phyloP scores from a whole-genome alignment of 495 filamentous ascomycete genomes.

The Hypoxylon crocopeplum region DNA sequence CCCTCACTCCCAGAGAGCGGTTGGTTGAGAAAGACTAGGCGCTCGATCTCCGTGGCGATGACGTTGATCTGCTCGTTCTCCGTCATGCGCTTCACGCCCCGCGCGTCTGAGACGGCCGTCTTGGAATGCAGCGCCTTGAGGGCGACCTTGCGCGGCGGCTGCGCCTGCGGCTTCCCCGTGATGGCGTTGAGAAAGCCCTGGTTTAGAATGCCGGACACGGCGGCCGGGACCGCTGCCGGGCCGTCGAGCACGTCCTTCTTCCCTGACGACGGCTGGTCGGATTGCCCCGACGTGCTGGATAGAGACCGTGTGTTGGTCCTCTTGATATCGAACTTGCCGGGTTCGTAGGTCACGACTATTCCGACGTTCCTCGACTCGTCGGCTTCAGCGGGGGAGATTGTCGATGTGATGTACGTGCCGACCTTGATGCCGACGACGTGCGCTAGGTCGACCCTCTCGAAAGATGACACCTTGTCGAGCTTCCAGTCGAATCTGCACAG shows the following conservation, averaged over 20 bases:
- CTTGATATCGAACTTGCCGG: conserved; percentile 68
- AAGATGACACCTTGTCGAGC: conserved; percentile 87
- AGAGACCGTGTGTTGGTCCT: conserved; percentile 86
- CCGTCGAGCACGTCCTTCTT: conserved; percentile 19
- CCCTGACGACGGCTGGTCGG: conserved; percentile 29
- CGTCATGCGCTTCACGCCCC: conserved; percentile 55
- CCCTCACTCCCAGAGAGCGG: conserved; percentile 43
- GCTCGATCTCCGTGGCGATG: conserved; percentile 69
- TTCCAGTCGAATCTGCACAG: conserved; percentile 91
- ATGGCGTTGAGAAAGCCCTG: conserved; percentile 36
- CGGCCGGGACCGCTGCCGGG: conserved; percentile 16
- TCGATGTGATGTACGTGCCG: conserved; percentile 89
- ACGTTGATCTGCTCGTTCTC: conserved; percentile 73
- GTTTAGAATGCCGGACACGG: conserved; percentile 23
- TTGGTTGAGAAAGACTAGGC: conserved; percentile 47
- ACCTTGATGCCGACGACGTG: conserved; percentile 72
- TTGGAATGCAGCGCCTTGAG: conserved; percentile 68
- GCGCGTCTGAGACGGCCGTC: conserved; percentile 54
- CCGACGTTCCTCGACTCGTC: conserved; percentile 85
- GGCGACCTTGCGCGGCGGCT: conserved; percentile 48
- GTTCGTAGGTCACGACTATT: conserved; percentile 76
- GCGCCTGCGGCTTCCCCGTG: conserved; percentile 33
- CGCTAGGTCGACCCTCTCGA: conserved; percentile 82
- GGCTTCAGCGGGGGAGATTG: conserved; percentile 72
- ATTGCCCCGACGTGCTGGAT: conserved; percentile 58